Percentiles rank a stretch among this genome's conserved stretches.
phyloP scores from a whole-genome alignment of 2,329 filamentous ascomycete genomes.

The Colletotrichum sp. region DNA sequence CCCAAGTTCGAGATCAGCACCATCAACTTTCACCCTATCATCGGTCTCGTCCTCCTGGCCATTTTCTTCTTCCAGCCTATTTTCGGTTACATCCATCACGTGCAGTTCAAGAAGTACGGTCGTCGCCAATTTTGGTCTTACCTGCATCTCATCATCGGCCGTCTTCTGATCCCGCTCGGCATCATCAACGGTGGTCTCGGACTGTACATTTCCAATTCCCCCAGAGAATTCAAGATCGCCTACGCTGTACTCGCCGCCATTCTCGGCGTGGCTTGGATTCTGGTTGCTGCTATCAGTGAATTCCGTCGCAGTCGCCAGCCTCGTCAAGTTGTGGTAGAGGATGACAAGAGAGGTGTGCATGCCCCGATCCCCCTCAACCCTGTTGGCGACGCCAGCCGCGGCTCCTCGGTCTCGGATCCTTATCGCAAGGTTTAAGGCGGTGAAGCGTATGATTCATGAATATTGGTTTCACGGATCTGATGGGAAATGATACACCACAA shows the following conservation, averaged over 20 bases:
- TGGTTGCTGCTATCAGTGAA: conserved; percentile 35
- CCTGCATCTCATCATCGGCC: conserved; percentile 48
- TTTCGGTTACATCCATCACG: conserved; percentile 47
- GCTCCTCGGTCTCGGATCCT: neutral
- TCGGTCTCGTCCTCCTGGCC: conserved; percentile 47
- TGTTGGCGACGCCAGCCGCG: neutral
- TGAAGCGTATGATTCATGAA: neutral
- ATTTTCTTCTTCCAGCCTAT: conserved; percentile 45
- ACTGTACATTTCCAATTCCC: conserved; percentile 38
- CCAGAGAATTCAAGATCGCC: conserved; percentile 30
- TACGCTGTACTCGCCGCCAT: conserved; percentile 44
- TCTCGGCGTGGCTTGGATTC: conserved; percentile 42
- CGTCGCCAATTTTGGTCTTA: conserved; percentile 46
- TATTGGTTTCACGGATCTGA: neutral
- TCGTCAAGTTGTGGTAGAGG: conserved; percentile 2
- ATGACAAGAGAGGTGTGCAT: conserved; percentile 7
- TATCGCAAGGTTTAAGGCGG: neutral
- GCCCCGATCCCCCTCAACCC: neutral
- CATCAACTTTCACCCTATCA: conserved; percentile 48
- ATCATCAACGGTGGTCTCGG: conserved; percentile 52
- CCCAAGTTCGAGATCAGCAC: conserved; percentile 32
- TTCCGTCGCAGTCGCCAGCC: conserved; percentile 24
- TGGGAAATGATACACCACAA: neutral
- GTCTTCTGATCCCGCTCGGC: conserved; percentile 41
- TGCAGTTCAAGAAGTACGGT: conserved; percentile 37